Conservation (phyloP, 2,329 filamentous ascomycete genomes). For the Trichophyton benhamiae region DNA sequence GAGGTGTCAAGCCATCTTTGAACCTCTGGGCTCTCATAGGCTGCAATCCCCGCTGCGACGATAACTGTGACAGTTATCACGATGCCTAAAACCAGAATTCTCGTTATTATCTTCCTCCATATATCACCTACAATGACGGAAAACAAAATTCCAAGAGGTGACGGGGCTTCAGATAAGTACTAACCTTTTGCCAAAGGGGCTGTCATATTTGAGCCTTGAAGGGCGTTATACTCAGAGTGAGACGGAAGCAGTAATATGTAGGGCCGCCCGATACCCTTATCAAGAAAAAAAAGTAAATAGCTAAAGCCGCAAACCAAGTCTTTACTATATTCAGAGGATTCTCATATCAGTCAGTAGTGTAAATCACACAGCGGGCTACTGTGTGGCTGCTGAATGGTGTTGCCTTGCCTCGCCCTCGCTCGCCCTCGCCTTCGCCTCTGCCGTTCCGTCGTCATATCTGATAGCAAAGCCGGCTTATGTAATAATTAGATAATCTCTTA, state of each 20-base stretch:
- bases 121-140: background rate
- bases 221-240: background rate
- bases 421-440: background rate
- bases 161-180: conserved; percentile 9
- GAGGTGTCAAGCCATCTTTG: conserved; percentile 51
- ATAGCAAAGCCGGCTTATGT: background rate
- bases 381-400: background rate
- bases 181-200: conserved; percentile 38
- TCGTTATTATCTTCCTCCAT: conserved; percentile 4
- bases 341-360: background rate
- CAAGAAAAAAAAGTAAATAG: background rate
- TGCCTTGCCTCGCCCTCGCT: background rate
- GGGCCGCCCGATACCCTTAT: background rate
- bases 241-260: background rate
- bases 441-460: background rate
- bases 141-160: background rate
- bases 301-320: background rate
- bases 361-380: background rate
- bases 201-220: conserved; percentile 24
- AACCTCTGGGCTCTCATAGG: conserved; percentile 52
- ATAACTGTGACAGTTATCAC: conserved; percentile 51
- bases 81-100: conserved; percentile 37
- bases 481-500: background rate
- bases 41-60: conserved; percentile 49
- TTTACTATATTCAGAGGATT: background rate